Evolutionary conservation across 306 rosid species (phyloP).

Genomic region (Quercus alba): DNA sequence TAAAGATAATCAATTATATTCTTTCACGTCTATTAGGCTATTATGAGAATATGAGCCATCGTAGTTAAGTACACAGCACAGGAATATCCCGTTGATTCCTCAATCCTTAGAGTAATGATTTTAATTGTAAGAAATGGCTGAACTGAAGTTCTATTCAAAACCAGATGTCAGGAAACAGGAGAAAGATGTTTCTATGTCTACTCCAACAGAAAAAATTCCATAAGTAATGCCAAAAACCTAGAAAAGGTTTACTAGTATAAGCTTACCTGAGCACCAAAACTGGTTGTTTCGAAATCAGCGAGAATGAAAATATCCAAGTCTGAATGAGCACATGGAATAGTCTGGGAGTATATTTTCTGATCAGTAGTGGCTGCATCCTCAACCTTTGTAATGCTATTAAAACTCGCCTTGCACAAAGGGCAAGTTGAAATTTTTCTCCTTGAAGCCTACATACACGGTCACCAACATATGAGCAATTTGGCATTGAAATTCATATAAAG

Average conservation of each 20-base stretch:
- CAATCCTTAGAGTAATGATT: not conserved
- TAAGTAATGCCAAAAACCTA: not conserved
- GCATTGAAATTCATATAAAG: conserved; percentile 17
- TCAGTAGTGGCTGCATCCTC: conserved; percentile 60
- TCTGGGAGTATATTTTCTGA: conserved; percentile 85
- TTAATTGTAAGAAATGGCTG: not conserved
- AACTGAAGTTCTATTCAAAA: not conserved
- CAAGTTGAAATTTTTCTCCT: conserved; percentile 58
- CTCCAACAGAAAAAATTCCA: not conserved
- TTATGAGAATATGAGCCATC: not conserved
- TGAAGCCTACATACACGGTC: conserved; percentile 45
- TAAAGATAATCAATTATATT: not conserved
- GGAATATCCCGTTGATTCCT: not conserved
- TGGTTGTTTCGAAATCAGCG: conserved; percentile 27
- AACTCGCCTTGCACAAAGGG: conserved; percentile 83
- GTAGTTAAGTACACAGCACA: not conserved
- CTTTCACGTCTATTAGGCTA: not conserved
- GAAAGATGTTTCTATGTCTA: not conserved
- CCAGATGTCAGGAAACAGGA: not conserved
- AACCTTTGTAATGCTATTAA: conserved; percentile 57
- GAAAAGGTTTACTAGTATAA: conserved; percentile 16
- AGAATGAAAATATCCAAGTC: conserved; percentile 39
- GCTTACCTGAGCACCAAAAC: conserved; percentile 57
- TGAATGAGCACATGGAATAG: conserved; percentile 64
- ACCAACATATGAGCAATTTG: conserved; percentile 25